phyloP scores from a whole-genome alignment of 495 filamentous ascomycete genomes.

The Penicillium arizonense region DNA sequence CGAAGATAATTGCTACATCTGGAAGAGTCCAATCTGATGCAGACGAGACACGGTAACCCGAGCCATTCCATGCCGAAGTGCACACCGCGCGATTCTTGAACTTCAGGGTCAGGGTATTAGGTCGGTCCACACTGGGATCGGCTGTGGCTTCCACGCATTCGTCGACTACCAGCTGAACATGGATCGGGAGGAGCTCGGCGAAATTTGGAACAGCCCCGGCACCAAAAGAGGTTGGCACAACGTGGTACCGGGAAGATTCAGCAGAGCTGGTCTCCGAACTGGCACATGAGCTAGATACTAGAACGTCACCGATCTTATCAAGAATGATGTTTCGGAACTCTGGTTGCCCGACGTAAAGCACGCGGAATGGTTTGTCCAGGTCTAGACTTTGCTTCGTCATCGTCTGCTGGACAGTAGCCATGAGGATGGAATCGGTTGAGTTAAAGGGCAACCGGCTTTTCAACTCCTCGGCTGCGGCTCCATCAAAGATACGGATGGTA shows the following conservation, averaged over 20 bases:
- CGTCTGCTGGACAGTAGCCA: constrained; percentile 65
- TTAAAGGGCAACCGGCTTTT: constrained; percentile 34
- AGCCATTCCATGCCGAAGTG: constrained; percentile 47
- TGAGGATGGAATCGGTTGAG: constrained; percentile 32
- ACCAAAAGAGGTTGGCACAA: constrained; percentile 73
- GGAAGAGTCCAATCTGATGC: constrained; percentile 61
- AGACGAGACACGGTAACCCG: constrained; percentile 45
- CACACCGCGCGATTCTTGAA: constrained; percentile 55
- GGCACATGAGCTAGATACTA: constrained; percentile 49
- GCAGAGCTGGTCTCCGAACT: constrained; percentile 43
- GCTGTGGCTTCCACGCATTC: constrained; percentile 60
- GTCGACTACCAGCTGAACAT: constrained; percentile 72
- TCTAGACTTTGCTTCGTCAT: constrained; percentile 65
- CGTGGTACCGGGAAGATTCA: constrained; percentile 65
- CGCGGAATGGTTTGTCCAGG: constrained; percentile 63
- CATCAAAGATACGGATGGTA: constrained; percentile 57
- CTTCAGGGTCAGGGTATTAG: constrained; percentile 51
- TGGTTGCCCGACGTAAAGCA: constrained; percentile 66
- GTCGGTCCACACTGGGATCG: constrained; percentile 36
- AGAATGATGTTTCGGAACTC: constrained; percentile 65
- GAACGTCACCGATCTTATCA: constrained; percentile 70
- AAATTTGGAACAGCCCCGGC: constrained; percentile 49
- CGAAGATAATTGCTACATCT: constrained; percentile 69
- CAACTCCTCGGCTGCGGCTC: constrained; percentile 49
- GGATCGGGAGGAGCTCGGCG: constrained; percentile 73